Base-by-base conservation (phyloP, 202 grass and related monocot species). In the Bolboschoenoplectus hybrid region DNA sequence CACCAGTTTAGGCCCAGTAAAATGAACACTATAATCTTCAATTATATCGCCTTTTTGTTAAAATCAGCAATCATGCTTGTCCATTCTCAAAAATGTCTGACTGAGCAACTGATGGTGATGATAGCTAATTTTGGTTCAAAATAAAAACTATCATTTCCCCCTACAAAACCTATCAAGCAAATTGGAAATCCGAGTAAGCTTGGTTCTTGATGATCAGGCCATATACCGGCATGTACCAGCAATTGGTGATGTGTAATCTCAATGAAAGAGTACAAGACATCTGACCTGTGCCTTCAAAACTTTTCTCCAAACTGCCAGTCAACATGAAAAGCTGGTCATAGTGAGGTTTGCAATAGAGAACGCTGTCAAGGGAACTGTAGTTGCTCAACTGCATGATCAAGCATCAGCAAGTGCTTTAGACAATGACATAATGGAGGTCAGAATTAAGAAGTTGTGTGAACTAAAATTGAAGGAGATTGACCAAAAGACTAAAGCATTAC, bases 261-360 rank as follows among this genome's bases (percentile, higher is more conserved):
- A 14, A 79, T 9, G 74, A 8, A 57, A 79, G 64, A 67, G 66
- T 90, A 81, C 45, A 62, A 77, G 49, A 60, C 63, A 72, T 82
- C 1, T 63, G 38, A 74, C 9, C 9, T 64, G 53, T 92, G 96
- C 97, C 97, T 99, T 99, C 97, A 91, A 99, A 99, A 89, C 97
- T 99, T 97, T 97, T 99, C 7, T 99, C 89, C 86, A 99, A 94
- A 89, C 97, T 92, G 36, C 97, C 97, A 7, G 97, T 99, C 81
- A 89, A 89, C 85, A 95, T 96, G 26, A 99, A 88, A 88, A 96
- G 91, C 83, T 99, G 97, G 41, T 99, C 97, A 88, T 99, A 99
- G 71, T 99, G 97, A 88, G 97, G 97, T 78, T 96, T 99, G 89
- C 97, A 99, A 82, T 96, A 99, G 10, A 99, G 84, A 39, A 94